A percentile compares a stretch with the other conserved stretches of the same genome.
phyloP scores from a whole-genome alignment of 352 stramenopile species.

The Elongisporangium senticosum region DNA sequence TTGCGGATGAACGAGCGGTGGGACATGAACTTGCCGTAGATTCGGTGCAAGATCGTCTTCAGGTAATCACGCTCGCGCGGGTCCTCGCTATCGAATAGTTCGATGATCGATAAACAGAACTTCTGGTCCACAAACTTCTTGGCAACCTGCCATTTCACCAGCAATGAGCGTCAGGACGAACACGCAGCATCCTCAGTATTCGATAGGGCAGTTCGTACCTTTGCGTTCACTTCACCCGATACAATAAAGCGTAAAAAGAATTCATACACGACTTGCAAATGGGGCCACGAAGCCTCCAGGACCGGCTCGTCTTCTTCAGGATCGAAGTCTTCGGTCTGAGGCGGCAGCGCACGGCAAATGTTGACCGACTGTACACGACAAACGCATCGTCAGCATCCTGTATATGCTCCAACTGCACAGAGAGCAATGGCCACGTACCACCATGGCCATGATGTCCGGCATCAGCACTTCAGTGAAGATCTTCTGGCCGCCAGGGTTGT shows the following conservation, averaged over 20 bases:
- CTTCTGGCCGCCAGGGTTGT: constrained; percentile 93
- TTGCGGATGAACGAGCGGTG: constrained; percentile 97
- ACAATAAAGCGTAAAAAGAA: constrained; percentile 99
- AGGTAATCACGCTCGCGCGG: constrained; percentile 98
- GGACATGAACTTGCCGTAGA: constrained; percentile 99
- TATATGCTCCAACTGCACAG: neutral
- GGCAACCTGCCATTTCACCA: constrained; percentile 38
- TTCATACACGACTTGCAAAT: constrained; percentile 98
- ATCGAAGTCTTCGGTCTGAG: constrained; percentile 97
- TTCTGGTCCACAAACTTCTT: constrained; percentile 99
- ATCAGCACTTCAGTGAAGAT: constrained; percentile 97
- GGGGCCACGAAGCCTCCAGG: constrained; percentile 95
- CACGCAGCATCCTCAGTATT: neutral
- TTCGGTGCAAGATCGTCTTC: constrained; percentile 99
- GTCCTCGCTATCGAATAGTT: constrained; percentile 95
- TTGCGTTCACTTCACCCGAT: constrained; percentile 95
- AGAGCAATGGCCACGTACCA: constrained; percentile 33
- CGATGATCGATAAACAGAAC: constrained; percentile 94
- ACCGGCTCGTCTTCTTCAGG: constrained; percentile 98
- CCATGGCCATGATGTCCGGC: constrained; percentile 93
- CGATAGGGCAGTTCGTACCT: constrained; percentile 34
- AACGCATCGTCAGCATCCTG: neutral
- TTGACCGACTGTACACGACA: constrained; percentile 68
- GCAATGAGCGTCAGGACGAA: no score
- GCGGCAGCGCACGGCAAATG: constrained; percentile 91